Percentiles rank a stretch among this genome's conserved stretches.
Evolutionary conservation across 225 moss, liverwort and hornwort species (phyloP).

Genomic region (Rhytidiadelphus loreus): DNA sequence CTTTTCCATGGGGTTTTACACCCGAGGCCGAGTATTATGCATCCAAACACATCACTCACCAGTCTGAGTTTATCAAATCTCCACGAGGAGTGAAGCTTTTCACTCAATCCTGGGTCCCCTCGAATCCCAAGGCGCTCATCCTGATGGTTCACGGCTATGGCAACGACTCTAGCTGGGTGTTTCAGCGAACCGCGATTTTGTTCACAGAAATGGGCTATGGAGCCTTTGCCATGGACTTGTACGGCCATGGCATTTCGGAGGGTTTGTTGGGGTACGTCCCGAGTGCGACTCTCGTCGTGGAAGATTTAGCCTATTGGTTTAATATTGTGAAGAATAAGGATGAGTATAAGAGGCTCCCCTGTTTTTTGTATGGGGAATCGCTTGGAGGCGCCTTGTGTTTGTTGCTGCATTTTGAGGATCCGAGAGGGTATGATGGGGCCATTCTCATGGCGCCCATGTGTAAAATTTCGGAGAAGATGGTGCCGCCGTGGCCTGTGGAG

Average conservation of each 20-base stretch:
- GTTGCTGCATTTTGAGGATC: constrained; percentile 68
- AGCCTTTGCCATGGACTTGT: constrained; percentile 66
- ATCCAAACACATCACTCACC: constrained; percentile 34
- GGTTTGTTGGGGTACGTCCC: constrained; percentile 64
- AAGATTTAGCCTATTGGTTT: constrained; percentile 63
- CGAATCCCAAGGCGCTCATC: constrained; percentile 54
- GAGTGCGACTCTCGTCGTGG: constrained; percentile 19
- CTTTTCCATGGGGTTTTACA: constrained; percentile 70
- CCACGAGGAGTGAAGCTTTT: constrained; percentile 61
- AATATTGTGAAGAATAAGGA: constrained; percentile 9
- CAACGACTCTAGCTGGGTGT: constrained; percentile 81
- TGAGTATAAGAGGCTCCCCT: constrained; percentile 43
- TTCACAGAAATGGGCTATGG: constrained; percentile 80
- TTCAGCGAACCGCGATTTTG: constrained; percentile 71
- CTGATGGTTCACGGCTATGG: constrained; percentile 95
- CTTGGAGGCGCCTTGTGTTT: constrained; percentile 79
- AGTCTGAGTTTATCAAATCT: constrained; percentile 27
- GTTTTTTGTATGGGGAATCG: constrained; percentile 80
- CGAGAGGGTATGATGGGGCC: constrained; percentile 59
- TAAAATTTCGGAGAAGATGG: constrained; percentile 84
- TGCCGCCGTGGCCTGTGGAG: constrained; percentile 67
- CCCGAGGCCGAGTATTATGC: constrained; percentile 65
- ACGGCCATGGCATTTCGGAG: constrained; percentile 77
- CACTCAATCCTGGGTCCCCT: constrained; percentile 69
- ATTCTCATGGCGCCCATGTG: constrained; percentile 95